A percentile compares a stretch with the other conserved stretches of the same genome.
phyloP scores from a whole-genome alignment of 2,329 filamentous ascomycete genomes.

The Phaeosphaeria sp. region DNA sequence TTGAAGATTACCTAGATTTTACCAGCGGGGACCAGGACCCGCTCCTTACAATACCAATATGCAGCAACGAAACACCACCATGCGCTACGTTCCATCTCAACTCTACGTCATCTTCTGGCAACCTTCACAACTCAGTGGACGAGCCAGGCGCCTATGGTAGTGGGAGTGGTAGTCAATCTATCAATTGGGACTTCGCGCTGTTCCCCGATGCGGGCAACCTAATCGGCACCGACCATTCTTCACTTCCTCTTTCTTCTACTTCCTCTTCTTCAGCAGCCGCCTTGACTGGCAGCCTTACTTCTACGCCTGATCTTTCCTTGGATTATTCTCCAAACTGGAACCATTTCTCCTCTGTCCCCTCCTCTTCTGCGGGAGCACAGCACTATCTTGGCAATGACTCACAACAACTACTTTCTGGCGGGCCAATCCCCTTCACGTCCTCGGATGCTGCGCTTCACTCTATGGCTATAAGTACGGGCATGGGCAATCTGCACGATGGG shows the following conservation, averaged over 20 bases:
- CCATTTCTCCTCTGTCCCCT: slow-evolving; percentile 27
- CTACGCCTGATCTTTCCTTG: slow-evolving; percentile 26
- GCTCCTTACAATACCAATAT: slow-evolving; percentile 41
- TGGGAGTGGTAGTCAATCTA: slow-evolving; percentile 31
- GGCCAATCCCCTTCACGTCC: slow-evolving; percentile 13
- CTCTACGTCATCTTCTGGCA: slow-evolving; percentile 31
- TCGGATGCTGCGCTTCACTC: slow-evolving; percentile 19
- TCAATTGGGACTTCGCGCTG: slow-evolving; percentile 39
- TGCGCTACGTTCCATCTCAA: slow-evolving; percentile 30
- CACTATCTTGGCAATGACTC: slow-evolving; percentile 16
- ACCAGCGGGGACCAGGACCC: slow-evolving; percentile 45
- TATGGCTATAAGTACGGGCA: slow-evolving; percentile 24
- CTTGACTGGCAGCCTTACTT: slow-evolving; percentile 23
- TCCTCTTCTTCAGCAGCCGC: slow-evolving; percentile 31
- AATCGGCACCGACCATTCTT: slow-evolving; percentile 26
- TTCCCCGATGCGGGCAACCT: slow-evolving; percentile 30
- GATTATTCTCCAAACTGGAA: slow-evolving; percentile 33
- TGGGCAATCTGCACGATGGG: slow-evolving; percentile 20
- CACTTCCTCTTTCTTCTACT: slow-evolving; percentile 32
- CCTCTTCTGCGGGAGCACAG: slow-evolving; percentile 14
- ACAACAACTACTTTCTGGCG: slow-evolving; percentile 27
- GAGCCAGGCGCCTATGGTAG: slow-evolving; percentile 33
- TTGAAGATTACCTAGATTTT: slow-evolving; percentile 47
- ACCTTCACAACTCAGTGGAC: slow-evolving; percentile 27
- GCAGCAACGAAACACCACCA: slow-evolving; percentile 32